Base-by-base conservation (phyloP, 108 stramenopile species). In the Skeletonema marinoi region DNA sequence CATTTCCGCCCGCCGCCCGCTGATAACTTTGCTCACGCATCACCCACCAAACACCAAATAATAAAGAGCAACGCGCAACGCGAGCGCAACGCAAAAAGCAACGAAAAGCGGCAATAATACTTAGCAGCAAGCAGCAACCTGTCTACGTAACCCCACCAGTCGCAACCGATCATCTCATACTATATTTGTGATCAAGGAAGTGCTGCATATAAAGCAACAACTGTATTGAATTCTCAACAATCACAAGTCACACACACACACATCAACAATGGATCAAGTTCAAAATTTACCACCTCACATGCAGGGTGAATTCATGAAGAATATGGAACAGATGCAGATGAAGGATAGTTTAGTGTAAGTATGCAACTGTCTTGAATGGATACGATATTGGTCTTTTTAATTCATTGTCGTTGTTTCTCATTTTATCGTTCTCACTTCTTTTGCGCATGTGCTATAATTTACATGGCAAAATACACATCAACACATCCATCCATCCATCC, bases 271-370 rank as follows among this genome's bases (percentile, higher is more conserved):
- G 94, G 94, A 95, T 35, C 84, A 77, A 44, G 83, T 95, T 66
- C 90, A 88, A 72, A 83, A 86, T 50, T 69, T 95, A 38, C 89
- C 94, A 21, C 82, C 92, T 35, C 89, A 93, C 68, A 78, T 93
- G 41, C 95, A 96, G 79, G 90, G 92, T 73, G 81, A 90, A 70
- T 91, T 96, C 84, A 91, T 93, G 95, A 83, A 88, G 66, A 73
- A 88, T 60, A 77, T 96, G 61, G 95, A 93, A 59, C 83, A 93
- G 59, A 93, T 93, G 88, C 95, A 96, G 65, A 77, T 92, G 81
- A 96, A 96, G 83, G 95, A 96, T 65, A 92, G 90, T 78, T 84
- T 96, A 42, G 82, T 72, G 95, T 95, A 78, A 83, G 94, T 74
- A n/a, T 6, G 3, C n/a, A 4, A 33, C 16, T 9, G 38, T 21